These are phyloP conservation scores for Neonectria hederae DNA, from an alignment of 2,329 filamentous ascomycete species.

Conservation along the genomic window DNA sequence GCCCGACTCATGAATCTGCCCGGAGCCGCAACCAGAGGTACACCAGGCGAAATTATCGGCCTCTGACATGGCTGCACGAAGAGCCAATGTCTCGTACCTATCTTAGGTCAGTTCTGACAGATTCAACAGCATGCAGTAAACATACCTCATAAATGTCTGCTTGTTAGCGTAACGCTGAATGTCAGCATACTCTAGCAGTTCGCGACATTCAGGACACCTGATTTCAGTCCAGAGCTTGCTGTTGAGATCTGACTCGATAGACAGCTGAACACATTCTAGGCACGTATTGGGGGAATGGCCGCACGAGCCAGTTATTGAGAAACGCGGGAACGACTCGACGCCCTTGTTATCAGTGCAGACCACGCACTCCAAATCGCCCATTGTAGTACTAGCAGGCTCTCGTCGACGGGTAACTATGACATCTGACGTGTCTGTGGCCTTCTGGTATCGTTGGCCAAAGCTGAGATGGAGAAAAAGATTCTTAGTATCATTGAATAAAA, in stretches of 20 bases:
- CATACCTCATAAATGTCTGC: constrained; percentile 55
- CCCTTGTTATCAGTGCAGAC: constrained; percentile 49
- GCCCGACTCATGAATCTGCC: constrained; percentile 60
- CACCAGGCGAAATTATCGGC: constrained; percentile 63
- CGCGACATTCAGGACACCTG: constrained; percentile 62
- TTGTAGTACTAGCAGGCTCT: constrained; percentile 32
- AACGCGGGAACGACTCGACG: constrained; percentile 44
- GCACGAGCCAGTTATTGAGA: constrained; percentile 47
- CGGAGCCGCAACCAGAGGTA: constrained; percentile 59
- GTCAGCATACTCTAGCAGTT: constrained; percentile 53
- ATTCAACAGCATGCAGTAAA: background rate
- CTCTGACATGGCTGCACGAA: constrained; percentile 54
- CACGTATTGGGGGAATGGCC: constrained; percentile 47
- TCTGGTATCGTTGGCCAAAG: constrained; percentile 50
- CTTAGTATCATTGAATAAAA: constrained; percentile 22
- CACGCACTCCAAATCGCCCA: constrained; percentile 45
- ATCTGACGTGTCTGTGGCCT: constrained; percentile 36
- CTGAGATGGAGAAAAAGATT: constrained; percentile 10
- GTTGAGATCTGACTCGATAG: constrained; percentile 48
- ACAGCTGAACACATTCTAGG: constrained; percentile 47
- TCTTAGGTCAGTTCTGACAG: constrained; percentile 7
- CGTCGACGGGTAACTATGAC: constrained; percentile 47
- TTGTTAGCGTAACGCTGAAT: constrained; percentile 56
- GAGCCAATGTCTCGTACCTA: constrained; percentile 55
- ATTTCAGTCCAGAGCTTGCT: constrained; percentile 56